A percentile compares a stretch with the other conserved stretches of the same genome.
Evolutionary conservation across 495 filamentous ascomycete genomes (phyloP).

Genomic region (Geoglossum glabrum): DNA sequence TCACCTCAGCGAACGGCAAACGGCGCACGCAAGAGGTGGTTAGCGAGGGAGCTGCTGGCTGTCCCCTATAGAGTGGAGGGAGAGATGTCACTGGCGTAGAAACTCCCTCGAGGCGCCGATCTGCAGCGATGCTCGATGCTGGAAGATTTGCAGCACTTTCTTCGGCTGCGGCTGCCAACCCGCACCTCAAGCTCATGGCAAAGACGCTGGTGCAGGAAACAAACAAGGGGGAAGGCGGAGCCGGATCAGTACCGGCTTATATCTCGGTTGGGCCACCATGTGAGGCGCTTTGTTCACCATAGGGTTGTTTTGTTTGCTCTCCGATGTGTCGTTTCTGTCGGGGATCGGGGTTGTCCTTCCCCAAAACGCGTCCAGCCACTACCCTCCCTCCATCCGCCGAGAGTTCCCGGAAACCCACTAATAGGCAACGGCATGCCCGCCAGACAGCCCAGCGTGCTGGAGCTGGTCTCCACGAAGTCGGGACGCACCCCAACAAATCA

Average conservation of each 20-base stretch:
- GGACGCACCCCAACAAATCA: too few relatives aligned
- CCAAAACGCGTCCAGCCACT: too few relatives aligned
- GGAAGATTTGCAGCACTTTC: constrained; percentile 29
- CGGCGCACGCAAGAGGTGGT: constrained; percentile 32
- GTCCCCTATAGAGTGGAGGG: constrained; percentile 27
- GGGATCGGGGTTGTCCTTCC: too few relatives aligned
- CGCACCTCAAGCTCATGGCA: constrained; percentile 23
- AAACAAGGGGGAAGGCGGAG: too few relatives aligned
- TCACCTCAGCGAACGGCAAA: constrained; percentile 8
- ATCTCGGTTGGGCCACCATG: too few relatives aligned
- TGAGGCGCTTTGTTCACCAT: too few relatives aligned
- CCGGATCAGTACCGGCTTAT: constrained; percentile 8
- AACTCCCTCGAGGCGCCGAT: constrained; percentile 28
- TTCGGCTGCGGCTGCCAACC: constrained; percentile 25
- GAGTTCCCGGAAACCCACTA: too few relatives aligned
- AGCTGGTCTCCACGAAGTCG: too few relatives aligned
- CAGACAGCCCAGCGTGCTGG: too few relatives aligned
- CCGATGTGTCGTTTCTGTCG: too few relatives aligned
- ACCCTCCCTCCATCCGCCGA: too few relatives aligned
- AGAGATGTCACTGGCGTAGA: constrained; percentile 21
- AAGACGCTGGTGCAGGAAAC: constrained; percentile 17
- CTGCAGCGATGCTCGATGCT: constrained; percentile 23
- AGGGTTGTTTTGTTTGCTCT: background rate
- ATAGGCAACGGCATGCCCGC: too few relatives aligned
- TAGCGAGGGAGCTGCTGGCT: constrained; percentile 27